phyloP scores from a whole-genome alignment of 1,284 basidiomycete genomes.

The Volvariella volvacea region DNA sequence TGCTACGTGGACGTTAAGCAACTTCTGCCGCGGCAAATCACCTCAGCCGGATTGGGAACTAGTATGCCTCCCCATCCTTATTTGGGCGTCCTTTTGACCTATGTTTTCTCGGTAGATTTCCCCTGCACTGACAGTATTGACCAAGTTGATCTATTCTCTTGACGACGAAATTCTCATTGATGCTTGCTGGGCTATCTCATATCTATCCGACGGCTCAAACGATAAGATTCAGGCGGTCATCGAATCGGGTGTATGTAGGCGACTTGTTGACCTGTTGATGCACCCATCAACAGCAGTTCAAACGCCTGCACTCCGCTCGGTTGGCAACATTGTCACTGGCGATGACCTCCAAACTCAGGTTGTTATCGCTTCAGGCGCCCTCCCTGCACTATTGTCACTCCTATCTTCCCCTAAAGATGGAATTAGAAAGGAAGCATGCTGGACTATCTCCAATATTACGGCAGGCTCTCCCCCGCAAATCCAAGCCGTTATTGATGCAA shows the following conservation, averaged over 20 bases:
- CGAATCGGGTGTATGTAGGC: constrained; percentile 95
- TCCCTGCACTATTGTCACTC: constrained; percentile 87
- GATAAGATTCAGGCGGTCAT: constrained; percentile 99
- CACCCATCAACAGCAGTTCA: constrained; percentile 98
- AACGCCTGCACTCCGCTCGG: constrained; percentile 94
- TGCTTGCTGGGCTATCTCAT: constrained; percentile 99
- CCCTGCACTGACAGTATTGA: constrained; percentile 91
- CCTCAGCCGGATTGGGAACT: constrained; percentile 95
- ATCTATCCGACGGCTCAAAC: constrained; percentile 97
- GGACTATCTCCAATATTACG: constrained; percentile 99
- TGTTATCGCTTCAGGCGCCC: constrained; percentile 93
- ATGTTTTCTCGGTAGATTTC: constrained; percentile 66
- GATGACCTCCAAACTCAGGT: constrained; percentile 99
- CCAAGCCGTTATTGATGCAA: constrained; percentile 82
- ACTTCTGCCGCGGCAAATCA: constrained; percentile 95
- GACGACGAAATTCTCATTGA: constrained; percentile 99
- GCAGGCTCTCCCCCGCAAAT: constrained; percentile 97
- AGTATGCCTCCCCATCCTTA: constrained; percentile 36
- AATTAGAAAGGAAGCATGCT: constrained; percentile 95
- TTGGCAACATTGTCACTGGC: constrained; percentile 98
- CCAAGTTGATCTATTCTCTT: constrained; percentile 97
- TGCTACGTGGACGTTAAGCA: constrained; percentile 96
- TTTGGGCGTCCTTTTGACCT: constrained; percentile 4
- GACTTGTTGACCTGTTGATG: constrained; percentile 96
- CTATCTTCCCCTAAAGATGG: constrained; percentile 96